Evolutionary conservation across 2,329 filamentous ascomycete species (phyloP).

Genomic region (Ceratocystis eucalypticola): DNA sequence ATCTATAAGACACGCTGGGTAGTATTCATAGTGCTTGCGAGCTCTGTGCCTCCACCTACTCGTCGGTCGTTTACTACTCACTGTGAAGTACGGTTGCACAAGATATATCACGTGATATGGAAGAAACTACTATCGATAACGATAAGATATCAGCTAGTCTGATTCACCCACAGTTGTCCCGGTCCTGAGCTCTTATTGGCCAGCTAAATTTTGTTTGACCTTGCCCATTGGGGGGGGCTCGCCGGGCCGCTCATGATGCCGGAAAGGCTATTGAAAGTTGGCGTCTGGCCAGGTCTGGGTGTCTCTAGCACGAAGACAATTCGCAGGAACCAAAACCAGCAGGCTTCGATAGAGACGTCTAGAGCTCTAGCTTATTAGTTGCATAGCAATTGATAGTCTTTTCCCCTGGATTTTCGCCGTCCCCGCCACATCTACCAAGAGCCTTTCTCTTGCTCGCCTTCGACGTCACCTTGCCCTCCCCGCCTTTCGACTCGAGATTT

Average conservation of each 20-base stretch:
- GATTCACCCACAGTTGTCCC: conserved; percentile 10
- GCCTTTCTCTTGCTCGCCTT: not conserved
- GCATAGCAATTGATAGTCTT: not conserved
- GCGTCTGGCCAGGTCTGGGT: not conserved
- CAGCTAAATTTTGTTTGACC: conserved; percentile 4
- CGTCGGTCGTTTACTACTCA: no score
- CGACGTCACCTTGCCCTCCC: not conserved
- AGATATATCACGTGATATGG: not conserved
- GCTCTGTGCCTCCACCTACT: not conserved
- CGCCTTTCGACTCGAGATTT: no score
- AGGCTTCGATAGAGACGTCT: not conserved
- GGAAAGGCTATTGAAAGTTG: not conserved
- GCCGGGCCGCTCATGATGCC: not conserved
- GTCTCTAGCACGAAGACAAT: not conserved
- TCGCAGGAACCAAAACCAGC: not conserved
- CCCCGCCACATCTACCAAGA: not conserved
- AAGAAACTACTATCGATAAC: not conserved
- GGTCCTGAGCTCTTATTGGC: conserved; percentile 5
- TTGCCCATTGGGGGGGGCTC: not conserved
- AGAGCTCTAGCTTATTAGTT: not conserved
- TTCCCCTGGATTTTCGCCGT: not conserved
- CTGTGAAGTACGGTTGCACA: no score
- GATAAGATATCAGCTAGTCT: not conserved
- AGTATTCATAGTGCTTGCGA: no score
- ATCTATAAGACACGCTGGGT: no score